Conservation (phyloP, 495 filamentous ascomycete genomes). For the Talaromyces stipitatus region DNA sequence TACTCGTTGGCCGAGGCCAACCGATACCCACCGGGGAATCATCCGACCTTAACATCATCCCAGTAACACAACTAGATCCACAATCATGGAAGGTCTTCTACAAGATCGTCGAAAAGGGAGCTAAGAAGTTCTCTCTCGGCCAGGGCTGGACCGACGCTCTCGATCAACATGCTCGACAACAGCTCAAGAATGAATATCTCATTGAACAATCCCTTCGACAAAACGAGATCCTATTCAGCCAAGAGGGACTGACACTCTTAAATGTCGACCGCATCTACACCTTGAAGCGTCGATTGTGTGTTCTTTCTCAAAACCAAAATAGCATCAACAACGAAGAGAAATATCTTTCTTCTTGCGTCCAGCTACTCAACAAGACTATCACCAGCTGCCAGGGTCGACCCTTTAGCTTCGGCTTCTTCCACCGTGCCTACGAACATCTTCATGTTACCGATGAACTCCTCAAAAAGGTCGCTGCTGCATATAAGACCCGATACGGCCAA, state of each 20-base stretch:
- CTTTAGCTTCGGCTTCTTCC: slow-evolving; percentile 50
- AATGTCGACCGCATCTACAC: slow-evolving; percentile 67
- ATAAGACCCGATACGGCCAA: slow-evolving; percentile 46
- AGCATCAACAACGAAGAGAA: slow-evolving; percentile 23
- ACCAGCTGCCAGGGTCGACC: slow-evolving; percentile 49
- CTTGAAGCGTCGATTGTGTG: slow-evolving; percentile 57
- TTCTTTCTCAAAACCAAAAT: slow-evolving; percentile 27
- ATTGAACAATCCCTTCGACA: slow-evolving; percentile 58
- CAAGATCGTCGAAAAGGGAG: slow-evolving; percentile 32
- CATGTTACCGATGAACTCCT: slow-evolving; percentile 46
- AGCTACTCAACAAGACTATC: slow-evolving; percentile 55
- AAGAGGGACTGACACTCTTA: slow-evolving; percentile 60
- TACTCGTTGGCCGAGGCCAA: slow-evolving; percentile 40
- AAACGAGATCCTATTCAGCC: slow-evolving; percentile 61
- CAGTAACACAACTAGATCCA: slow-evolving; percentile 31
- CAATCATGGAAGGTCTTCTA: slow-evolving; percentile 29
- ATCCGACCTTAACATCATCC: slow-evolving; percentile 40
- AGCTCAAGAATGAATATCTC: slow-evolving; percentile 42
- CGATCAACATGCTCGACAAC: slow-evolving; percentile 24
- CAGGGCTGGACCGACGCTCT: slow-evolving; percentile 37
- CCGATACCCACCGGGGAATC: slow-evolving; percentile 35
- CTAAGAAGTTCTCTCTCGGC: slow-evolving; percentile 35
- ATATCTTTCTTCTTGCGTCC: slow-evolving; percentile 40
- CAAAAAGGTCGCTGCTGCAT: slow-evolving; percentile 47
- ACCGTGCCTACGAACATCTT: slow-evolving; percentile 56